phyloP scores from a whole-genome alignment of 2,329 filamentous ascomycete genomes.

The Chaetomium sp. region DNA sequence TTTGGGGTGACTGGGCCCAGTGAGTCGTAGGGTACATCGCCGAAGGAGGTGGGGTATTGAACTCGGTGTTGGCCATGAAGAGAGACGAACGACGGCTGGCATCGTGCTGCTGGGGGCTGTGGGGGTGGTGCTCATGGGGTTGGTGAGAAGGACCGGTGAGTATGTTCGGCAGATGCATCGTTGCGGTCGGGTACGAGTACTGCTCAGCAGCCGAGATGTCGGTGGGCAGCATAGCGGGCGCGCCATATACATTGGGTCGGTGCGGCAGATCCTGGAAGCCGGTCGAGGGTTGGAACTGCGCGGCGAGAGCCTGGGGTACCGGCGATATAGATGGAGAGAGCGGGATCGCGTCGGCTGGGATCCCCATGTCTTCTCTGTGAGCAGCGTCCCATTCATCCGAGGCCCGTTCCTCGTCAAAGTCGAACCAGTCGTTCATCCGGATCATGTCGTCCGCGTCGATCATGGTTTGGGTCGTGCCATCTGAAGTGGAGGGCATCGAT shows the following conservation, averaged over 20 bases:
- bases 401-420: conserved; percentile 42
- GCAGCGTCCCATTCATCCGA: conserved; percentile 31
- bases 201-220: conserved; percentile 29
- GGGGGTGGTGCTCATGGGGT: conserved; percentile 15
- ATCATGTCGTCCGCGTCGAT: conserved; percentile 49
- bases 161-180: conserved; percentile 40
- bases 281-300: conserved; percentile 28
- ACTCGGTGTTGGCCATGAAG: conserved; percentile 39
- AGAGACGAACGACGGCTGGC: conserved; percentile 41
- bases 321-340: conserved; percentile 28
- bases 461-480: conserved; percentile 41
- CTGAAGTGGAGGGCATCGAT: conserved; percentile 28
- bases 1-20: conserved; percentile 30
- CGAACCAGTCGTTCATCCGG: conserved; percentile 40
- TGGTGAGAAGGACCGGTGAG: conserved; percentile 35
- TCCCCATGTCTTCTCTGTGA: not conserved
- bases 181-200: conserved; percentile 23
- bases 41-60: conserved; percentile 30
- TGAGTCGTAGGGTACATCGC: conserved; percentile 9
- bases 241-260: conserved; percentile 35
- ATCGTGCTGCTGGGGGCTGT: conserved; percentile 26
- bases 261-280: conserved; percentile 41
- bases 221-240: conserved; percentile 34
- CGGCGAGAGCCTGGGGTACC: conserved; percentile 31
- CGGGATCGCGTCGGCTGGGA: conserved; percentile 23